A percentile compares a stretch with the other conserved stretches of the same genome.
These are phyloP conservation scores for Patellaria atrata DNA, from an alignment of 495 filamentous ascomycete species.

Conservation along the genomic window DNA sequence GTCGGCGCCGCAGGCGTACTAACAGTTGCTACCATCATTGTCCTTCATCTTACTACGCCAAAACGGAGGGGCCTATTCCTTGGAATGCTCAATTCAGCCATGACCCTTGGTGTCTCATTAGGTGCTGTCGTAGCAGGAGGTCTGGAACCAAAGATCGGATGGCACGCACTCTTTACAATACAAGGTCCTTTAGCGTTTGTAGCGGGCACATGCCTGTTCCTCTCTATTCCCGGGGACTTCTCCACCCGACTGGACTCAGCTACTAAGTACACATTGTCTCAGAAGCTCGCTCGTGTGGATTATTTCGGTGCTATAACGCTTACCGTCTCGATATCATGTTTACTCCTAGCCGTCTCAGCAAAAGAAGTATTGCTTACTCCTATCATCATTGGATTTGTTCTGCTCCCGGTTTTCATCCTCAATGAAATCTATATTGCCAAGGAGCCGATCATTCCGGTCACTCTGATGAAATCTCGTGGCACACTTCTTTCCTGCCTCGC, in stretches of 20 bases:
- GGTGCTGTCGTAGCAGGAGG: slow-evolving; percentile 59
- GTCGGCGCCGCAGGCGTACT: slow-evolving; percentile 51
- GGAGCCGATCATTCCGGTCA: slow-evolving; percentile 58
- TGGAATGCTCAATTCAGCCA: slow-evolving; percentile 49
- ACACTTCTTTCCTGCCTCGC: slow-evolving; percentile 53
- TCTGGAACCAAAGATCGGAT: slow-evolving; percentile 45
- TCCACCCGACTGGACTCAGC: slow-evolving; percentile 13
- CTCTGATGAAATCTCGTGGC: slow-evolving; percentile 45
- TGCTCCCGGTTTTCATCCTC: slow-evolving; percentile 42
- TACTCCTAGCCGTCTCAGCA: slow-evolving; percentile 52
- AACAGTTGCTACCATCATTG: slow-evolving; percentile 51
- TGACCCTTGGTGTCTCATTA: slow-evolving; percentile 53
- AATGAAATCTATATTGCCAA: slow-evolving; percentile 41
- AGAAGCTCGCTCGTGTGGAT: slow-evolving; percentile 47
- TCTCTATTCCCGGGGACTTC: slow-evolving; percentile 25
- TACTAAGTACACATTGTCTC: slow-evolving; percentile 17
- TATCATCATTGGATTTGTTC: slow-evolving; percentile 38
- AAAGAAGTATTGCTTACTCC: slow-evolving; percentile 40
- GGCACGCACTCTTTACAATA: slow-evolving; percentile 54
- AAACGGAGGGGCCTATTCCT: slow-evolving; percentile 53
- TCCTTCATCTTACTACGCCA: slow-evolving; percentile 49
- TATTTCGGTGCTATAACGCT: slow-evolving; percentile 51
- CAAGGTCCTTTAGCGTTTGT: slow-evolving; percentile 46
- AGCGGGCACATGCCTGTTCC: slow-evolving; percentile 41
- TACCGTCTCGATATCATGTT: slow-evolving; percentile 40